phyloP scores from a whole-genome alignment of 176 grass and related monocot species.

The Dactylis glomerata region DNA sequence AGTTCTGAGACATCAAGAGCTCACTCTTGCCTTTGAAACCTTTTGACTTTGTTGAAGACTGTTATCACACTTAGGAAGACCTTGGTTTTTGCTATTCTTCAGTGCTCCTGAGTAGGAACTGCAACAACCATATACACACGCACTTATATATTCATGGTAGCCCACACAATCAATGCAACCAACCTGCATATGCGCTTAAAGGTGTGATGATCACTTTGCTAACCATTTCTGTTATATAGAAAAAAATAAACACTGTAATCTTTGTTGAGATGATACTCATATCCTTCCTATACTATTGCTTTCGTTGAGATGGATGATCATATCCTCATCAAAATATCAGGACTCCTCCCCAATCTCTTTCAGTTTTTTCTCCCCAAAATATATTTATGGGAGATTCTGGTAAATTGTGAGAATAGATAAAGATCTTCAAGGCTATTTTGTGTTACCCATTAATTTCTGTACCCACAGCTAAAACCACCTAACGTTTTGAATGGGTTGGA shows the following conservation, averaged over 20 bases:
- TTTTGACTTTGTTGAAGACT: slow-evolving; percentile 10
- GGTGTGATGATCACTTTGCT: background rate
- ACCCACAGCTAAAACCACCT: background rate
- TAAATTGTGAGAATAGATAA: background rate
- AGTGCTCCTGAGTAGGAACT: background rate
- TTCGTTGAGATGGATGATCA: background rate
- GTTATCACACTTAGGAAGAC: background rate
- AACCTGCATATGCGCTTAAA: background rate
- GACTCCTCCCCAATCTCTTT: background rate
- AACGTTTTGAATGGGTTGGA: background rate
- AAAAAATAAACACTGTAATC: background rate
- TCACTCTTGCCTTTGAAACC: slow-evolving; percentile 3
- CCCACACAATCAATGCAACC: background rate
- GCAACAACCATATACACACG: background rate
- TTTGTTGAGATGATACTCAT: background rate
- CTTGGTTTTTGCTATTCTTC: background rate
- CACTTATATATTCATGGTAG: background rate
- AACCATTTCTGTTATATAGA: background rate
- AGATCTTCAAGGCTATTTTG: background rate
- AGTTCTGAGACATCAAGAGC: background rate
- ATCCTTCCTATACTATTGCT: background rate
- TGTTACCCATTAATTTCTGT: background rate
- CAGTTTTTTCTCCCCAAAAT: background rate
- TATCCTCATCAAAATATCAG: background rate
- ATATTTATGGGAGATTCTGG: background rate